Conservation (phyloP, 2,329 filamentous ascomycete species). For the Neobulgaria alba region DNA sequence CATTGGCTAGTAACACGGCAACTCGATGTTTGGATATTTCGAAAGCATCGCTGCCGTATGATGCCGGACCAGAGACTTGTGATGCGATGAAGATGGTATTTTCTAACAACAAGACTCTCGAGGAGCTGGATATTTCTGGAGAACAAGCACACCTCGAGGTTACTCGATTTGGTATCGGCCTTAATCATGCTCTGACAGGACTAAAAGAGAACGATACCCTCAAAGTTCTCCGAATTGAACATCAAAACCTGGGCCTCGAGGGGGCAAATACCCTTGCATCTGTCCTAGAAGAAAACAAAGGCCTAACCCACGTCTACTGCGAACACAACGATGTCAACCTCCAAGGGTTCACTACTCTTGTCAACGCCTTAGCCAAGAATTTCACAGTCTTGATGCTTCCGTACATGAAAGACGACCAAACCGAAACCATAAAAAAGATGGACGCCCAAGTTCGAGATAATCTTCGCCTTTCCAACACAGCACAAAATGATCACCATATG, state of each 20-base stretch:
- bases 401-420: constrained; percentile 52
- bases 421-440: constrained; percentile 46
- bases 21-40: constrained; percentile 60
- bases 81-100: constrained; percentile 55
- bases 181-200: constrained; percentile 57
- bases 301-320: constrained; percentile 57
- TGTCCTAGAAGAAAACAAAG: constrained; percentile 55
- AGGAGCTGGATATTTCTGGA: constrained; percentile 61
- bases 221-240: constrained; percentile 53
- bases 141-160: constrained; percentile 65
- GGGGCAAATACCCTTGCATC: constrained; percentile 62
- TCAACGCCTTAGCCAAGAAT: constrained; percentile 61
- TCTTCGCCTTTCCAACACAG: constrained; percentile 8
- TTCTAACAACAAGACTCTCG: constrained; percentile 55
- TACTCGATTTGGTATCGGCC: constrained; percentile 57
- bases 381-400: constrained; percentile 53
- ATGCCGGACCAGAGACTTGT: constrained; percentile 60
- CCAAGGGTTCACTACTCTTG: constrained; percentile 60
- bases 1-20: constrained; percentile 52
- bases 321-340: constrained; percentile 65
- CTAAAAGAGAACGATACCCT: constrained; percentile 55
- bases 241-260: constrained; percentile 60
- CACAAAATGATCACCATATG: constrained; percentile 16
- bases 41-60: constrained; percentile 59
- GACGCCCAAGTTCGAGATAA: constrained; percentile 28